Percentiles rank a stretch among this genome's conserved stretches.
phyloP scores from a whole-genome alignment of 208 protist species.

The Trypanosoma boissoni region DNA sequence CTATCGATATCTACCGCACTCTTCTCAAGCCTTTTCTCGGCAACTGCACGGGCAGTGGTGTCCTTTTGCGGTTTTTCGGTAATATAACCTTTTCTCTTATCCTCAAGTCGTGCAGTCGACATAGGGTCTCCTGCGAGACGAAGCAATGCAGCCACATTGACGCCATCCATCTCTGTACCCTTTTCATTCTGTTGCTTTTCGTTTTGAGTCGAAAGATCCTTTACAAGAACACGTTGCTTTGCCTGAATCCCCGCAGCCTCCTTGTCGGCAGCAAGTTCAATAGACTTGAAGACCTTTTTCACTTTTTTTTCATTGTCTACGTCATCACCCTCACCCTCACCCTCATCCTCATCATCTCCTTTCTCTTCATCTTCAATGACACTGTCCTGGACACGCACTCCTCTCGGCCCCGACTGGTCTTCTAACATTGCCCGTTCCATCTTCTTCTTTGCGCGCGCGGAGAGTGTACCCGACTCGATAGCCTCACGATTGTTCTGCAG shows the following conservation, averaged over 20 bases:
- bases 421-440: slow-evolving; percentile 77
- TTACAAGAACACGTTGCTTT: slow-evolving; percentile 58
- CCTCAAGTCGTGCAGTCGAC: neutral
- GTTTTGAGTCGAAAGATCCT: slow-evolving; percentile 39
- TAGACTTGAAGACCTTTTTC: slow-evolving; percentile 37
- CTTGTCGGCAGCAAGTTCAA: slow-evolving; percentile 71
- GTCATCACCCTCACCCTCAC: neutral
- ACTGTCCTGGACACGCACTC: slow-evolving; percentile 18
- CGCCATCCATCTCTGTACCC: slow-evolving; percentile 5
- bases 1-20: slow-evolving; percentile 30
- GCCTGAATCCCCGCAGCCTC: slow-evolving; percentile 57
- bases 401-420: slow-evolving; percentile 33
- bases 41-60: neutral
- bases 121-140: slow-evolving; percentile 7
- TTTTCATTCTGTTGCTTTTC: neutral
- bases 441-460: slow-evolving; percentile 50
- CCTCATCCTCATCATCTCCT: slow-evolving; percentile 18
- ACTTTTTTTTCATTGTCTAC: slow-evolving; percentile 1
- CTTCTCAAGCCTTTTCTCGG: neutral
- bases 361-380: slow-evolving; percentile 21
- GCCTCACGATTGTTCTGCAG: slow-evolving; percentile 98
- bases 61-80: neutral
- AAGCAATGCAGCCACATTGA: slow-evolving; percentile 17
- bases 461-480: slow-evolving; percentile 94
- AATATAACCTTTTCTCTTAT: neutral